Percentiles rank a stretch among this genome's conserved stretches.
Conservation (phyloP, 768 basidiomycete species). For the Xerocomellus dryophilus region DNA sequence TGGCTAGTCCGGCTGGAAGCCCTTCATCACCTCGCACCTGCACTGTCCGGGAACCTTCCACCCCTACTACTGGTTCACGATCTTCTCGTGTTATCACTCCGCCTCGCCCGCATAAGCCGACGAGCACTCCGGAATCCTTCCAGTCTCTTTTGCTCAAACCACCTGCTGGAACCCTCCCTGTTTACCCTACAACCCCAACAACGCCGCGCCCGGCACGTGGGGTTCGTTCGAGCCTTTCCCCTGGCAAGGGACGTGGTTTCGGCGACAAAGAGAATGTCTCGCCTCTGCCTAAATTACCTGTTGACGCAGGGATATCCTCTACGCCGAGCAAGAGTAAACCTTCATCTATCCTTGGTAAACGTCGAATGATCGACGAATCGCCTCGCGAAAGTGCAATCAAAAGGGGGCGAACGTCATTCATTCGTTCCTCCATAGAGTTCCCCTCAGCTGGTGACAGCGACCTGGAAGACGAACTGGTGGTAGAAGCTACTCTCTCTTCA, state of each 20-base stretch:
- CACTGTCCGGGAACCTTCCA: conserved; percentile 22
- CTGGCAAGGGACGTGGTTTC: conserved; percentile 38
- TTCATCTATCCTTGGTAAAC: conserved; percentile 41
- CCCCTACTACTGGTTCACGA: conserved; percentile 24
- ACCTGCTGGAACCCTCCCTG: conserved; percentile 26
- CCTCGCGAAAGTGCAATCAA: conserved; percentile 26
- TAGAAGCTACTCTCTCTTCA: conserved; percentile 23
- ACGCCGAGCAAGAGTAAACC: conserved; percentile 29
- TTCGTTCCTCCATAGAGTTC: conserved; percentile 32
- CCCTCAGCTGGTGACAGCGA: conserved; percentile 24
- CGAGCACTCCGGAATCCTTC: conserved; percentile 30
- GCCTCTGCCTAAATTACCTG: conserved; percentile 37
- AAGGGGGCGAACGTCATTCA: conserved; percentile 30
- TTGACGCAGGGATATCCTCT: conserved; percentile 45
- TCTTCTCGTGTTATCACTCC: conserved; percentile 30
- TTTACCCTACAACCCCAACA: conserved; percentile 27
- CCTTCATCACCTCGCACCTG: conserved; percentile 4
- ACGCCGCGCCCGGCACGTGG: conserved; percentile 32
- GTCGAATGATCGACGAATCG: conserved; percentile 39
- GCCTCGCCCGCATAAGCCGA: conserved; percentile 37
- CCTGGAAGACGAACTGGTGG: conserved; percentile 31
- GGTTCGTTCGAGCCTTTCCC: conserved; percentile 26
- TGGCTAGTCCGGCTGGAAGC: conserved; percentile 1
- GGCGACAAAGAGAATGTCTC: conserved; percentile 63
- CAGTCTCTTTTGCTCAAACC: conserved; percentile 30